These are phyloP conservation scores for Solanum pimpinellifolium DNA, from an alignment of 257 asterid genomes.

Conservation along the genomic window DNA sequence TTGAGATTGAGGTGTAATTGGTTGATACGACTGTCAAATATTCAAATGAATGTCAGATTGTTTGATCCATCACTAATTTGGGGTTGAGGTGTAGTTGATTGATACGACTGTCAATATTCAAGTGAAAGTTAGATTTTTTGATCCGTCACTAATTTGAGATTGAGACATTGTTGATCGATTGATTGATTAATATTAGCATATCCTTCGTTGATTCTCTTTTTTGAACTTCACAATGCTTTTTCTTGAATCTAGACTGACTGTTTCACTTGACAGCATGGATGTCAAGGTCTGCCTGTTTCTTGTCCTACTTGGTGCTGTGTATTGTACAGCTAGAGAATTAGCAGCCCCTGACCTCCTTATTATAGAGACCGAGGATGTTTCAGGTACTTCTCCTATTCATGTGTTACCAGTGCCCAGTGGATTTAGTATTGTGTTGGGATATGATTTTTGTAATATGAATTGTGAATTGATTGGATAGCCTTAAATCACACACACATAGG, in stretches of 20 bases:
- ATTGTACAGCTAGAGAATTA: conserved; percentile 55
- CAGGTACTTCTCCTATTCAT: conserved; percentile 19
- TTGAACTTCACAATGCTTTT: neutral
- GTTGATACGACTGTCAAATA: neutral
- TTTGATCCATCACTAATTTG: neutral
- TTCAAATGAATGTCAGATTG: neutral
- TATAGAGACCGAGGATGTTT: conserved; percentile 8
- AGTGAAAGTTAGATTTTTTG: neutral
- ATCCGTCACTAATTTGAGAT: neutral
- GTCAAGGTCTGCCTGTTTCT: conserved; percentile 39
- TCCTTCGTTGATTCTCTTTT: neutral
- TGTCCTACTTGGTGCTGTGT: conserved; percentile 29
- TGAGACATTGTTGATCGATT: neutral
- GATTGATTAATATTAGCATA: neutral
- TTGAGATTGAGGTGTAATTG: neutral
- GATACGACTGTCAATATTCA: neutral
- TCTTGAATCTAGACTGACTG: neutral
- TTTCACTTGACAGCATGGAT: conserved; percentile 57
- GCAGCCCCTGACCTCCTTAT: conserved; percentile 12
- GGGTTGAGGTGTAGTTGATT: neutral
- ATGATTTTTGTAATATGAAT: neutral
- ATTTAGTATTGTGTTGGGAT: neutral
- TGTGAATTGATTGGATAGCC: neutral
- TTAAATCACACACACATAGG: neutral
- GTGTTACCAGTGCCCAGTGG: neutral